Evolutionary conservation across 2,329 filamentous ascomycete species (phyloP).

Genomic region (Colletotrichum eleusines): DNA sequence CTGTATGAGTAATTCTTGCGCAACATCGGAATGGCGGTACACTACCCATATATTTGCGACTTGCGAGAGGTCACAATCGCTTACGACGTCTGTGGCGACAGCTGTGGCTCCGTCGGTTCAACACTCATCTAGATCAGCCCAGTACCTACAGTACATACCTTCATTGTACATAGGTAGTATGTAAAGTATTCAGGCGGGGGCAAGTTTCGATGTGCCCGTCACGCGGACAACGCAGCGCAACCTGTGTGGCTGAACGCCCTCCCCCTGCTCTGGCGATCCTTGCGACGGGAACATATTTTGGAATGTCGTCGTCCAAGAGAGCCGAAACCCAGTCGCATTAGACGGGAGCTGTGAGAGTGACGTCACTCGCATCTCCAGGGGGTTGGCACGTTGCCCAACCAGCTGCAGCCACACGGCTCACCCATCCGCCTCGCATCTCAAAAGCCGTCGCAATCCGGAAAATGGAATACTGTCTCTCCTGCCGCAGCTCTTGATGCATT

Average conservation of each 20-base stretch:
- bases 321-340: background rate
- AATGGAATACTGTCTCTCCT: slow-evolving; percentile 21
- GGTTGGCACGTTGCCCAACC: slow-evolving; percentile 20
- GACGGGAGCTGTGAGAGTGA: slow-evolving; percentile 22
- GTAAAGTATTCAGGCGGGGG: background rate
- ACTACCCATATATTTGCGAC: no score
- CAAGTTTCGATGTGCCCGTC: slow-evolving; percentile 23
- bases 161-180: no score
- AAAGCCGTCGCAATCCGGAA: background rate
- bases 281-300: background rate
- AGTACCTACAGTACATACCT: background rate
- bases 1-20: slow-evolving; percentile 15
- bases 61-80: background rate
- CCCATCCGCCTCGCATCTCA: slow-evolving; percentile 2
- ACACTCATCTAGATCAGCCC: slow-evolving; percentile 28
- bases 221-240: slow-evolving; percentile 27
- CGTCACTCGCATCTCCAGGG: slow-evolving; percentile 22
- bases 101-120: slow-evolving; percentile 33
- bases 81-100: slow-evolving; percentile 34
- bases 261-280: slow-evolving; percentile 1
- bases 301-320: slow-evolving; percentile 34
- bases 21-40: slow-evolving; percentile 13
- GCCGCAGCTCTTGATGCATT: background rate
- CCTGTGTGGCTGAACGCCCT: slow-evolving; percentile 25
- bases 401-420: slow-evolving; percentile 37